phyloP scores from a whole-genome alignment of 352 stramenopile species.

The Elongisporangium anandrum region DNA sequence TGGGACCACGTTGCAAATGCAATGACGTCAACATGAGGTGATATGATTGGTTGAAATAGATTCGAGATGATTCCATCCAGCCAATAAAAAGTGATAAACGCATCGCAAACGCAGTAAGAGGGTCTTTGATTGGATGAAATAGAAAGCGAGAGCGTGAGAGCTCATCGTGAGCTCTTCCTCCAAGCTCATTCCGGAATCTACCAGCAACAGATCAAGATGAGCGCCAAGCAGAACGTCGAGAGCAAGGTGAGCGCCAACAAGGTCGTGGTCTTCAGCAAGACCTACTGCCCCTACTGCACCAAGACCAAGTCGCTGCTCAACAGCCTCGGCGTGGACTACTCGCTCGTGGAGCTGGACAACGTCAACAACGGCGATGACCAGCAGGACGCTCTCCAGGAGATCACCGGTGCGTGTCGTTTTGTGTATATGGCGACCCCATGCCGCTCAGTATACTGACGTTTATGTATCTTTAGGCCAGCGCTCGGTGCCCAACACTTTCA shows the following conservation, averaged over 20 bases:
- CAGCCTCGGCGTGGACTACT: conserved; percentile 45
- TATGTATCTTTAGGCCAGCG: conserved; percentile 54
- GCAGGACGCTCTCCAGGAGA: conserved; percentile 53
- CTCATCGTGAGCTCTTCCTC: conserved; percentile 9
- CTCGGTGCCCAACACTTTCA: conserved; percentile 97
- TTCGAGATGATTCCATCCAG: conserved; percentile 7
- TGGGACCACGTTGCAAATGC: background rate
- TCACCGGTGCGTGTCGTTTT: conserved; percentile 34
- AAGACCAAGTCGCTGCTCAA: conserved; percentile 61
- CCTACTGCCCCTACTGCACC: conserved; percentile 93
- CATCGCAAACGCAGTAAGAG: background rate
- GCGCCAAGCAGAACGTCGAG: conserved; percentile 62
- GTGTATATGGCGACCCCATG: too few species aligned
- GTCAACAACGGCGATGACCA: conserved; percentile 41
- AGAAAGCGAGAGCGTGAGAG: background rate
- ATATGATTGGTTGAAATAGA: background rate
- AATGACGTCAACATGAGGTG: background rate
- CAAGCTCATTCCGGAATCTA: conserved; percentile 4
- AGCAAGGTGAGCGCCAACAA: conserved; percentile 40
- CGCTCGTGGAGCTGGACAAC: conserved; percentile 62
- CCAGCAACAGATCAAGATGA: conserved; percentile 34
- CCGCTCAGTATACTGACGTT: background rate
- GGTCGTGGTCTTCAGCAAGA: conserved; percentile 92
- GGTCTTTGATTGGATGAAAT: conserved; percentile 7
- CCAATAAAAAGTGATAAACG: background rate